Evolutionary conservation across 1,139 yeast species (phyloP).

Genomic region (Suhomyces bokatorum): DNA sequence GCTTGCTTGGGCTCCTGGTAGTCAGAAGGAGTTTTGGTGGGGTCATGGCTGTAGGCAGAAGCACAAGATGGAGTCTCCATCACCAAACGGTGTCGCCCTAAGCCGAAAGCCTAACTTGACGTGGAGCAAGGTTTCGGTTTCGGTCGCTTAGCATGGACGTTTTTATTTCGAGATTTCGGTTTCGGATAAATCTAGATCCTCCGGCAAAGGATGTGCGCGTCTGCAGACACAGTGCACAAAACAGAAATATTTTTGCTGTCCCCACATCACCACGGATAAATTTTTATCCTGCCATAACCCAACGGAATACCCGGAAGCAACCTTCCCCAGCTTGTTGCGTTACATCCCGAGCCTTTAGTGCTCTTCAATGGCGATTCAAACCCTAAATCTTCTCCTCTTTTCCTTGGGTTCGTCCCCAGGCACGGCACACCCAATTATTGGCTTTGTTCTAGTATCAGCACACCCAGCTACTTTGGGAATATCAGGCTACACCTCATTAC

Average conservation of each 20-base stretch:
- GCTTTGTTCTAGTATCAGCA: not conserved
- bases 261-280: not conserved
- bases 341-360: too few species aligned
- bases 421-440: not conserved
- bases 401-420: not conserved
- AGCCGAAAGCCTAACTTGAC: too few species aligned
- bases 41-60: too few species aligned
- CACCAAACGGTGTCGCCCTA: too few species aligned
- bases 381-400: not conserved
- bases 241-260: not conserved
- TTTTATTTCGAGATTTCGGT: not conserved
- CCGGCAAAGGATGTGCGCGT: not conserved
- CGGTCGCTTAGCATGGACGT: too few species aligned
- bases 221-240: slow-evolving; percentile 1
- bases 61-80: too few species aligned
- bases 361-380: too few species aligned
- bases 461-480: not conserved
- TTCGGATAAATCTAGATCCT: slow-evolving; percentile 3
- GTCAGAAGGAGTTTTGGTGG: not conserved
- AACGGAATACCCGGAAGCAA: not conserved
- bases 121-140: too few species aligned
- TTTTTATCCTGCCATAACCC: not conserved
- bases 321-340: not conserved
- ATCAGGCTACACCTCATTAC: not conserved
- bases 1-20: not conserved